Percentiles rank a stretch among this genome's conserved stretches.
phyloP scores from a whole-genome alignment of 441 rosid genomes.

The Brassica balearica region DNA sequence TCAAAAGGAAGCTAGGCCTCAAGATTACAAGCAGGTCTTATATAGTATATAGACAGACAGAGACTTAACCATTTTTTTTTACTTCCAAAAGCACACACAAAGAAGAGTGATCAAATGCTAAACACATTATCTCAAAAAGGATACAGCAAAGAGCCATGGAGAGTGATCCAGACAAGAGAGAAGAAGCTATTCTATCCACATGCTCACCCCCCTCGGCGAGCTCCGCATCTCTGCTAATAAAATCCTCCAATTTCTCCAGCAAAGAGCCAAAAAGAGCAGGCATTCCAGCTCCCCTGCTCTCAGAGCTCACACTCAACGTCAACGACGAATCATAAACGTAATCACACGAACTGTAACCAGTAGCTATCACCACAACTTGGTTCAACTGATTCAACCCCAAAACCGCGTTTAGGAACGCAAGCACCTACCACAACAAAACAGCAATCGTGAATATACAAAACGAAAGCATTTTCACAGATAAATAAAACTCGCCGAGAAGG shows the following conservation, averaged over 20 bases:
- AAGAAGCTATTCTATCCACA: slow-evolving; percentile 57
- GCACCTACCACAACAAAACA: slow-evolving; percentile 52
- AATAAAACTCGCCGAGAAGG: background rate
- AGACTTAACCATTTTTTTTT: background rate
- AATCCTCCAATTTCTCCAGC: slow-evolving; percentile 72
- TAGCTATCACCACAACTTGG: slow-evolving; percentile 87
- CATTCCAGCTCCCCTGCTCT: slow-evolving; percentile 57
- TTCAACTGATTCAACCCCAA: slow-evolving; percentile 84
- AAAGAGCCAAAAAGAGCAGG: slow-evolving; percentile 60
- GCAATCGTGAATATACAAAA: background rate
- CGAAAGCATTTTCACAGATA: background rate
- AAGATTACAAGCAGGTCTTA: background rate
- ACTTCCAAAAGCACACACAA: background rate
- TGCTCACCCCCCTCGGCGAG: slow-evolving; percentile 49
- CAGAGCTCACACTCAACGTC: slow-evolving; percentile 45
- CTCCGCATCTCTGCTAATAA: slow-evolving; percentile 71
- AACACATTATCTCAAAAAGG: slow-evolving; percentile 45
- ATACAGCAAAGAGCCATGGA: slow-evolving; percentile 99
- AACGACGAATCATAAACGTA: slow-evolving; percentile 80
- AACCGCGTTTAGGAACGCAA: slow-evolving; percentile 80
- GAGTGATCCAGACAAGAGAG: slow-evolving; percentile 86
- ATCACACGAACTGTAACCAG: slow-evolving; percentile 81
- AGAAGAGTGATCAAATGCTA: slow-evolving; percentile 20
- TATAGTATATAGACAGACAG: background rate
- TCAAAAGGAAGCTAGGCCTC: too few species aligned